These are phyloP conservation scores for Rutidosis leptorrhynchoides DNA, from an alignment of 129 eudicot genomes.

Conservation along the genomic window DNA sequence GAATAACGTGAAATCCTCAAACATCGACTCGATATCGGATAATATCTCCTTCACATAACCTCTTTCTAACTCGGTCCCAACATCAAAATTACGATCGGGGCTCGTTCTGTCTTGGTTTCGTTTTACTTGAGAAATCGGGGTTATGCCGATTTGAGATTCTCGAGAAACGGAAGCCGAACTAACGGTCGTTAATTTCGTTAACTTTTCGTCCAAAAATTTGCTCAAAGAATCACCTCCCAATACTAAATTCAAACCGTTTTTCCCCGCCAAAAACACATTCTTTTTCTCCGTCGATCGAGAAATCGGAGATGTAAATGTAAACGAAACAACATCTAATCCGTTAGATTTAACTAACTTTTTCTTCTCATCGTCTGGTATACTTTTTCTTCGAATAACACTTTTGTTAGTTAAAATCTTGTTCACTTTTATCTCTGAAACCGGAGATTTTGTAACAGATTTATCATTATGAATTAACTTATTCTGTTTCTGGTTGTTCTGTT, in stretches of 20 bases:
- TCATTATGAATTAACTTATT: conserved; percentile 43
- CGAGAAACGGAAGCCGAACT: conserved; percentile 38
- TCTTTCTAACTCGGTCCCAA: conserved; percentile 44
- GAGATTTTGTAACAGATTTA: conserved; percentile 42
- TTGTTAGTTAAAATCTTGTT: conserved; percentile 30
- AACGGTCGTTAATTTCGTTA: conserved; percentile 48
- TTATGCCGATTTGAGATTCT: conserved; percentile 28
- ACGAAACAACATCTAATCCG: conserved; percentile 78
- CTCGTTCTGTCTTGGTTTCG: conserved; percentile 16
- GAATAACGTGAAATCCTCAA: conserved; percentile 56
- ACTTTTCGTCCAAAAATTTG: conserved; percentile 56
- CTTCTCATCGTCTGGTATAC: conserved; percentile 45
- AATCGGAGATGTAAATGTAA: conserved; percentile 82
- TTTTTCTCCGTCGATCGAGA: conserved; percentile 38
- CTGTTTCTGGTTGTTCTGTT: conserved; percentile 87
- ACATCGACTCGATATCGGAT: conserved; percentile 50
- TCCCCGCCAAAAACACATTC: conserved; percentile 29
- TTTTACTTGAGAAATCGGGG: conserved; percentile 25
- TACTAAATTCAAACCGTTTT: conserved; percentile 21
- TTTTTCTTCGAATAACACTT: conserved; percentile 34
- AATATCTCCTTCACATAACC: conserved; percentile 53
- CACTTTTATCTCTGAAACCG: conserved; percentile 37
- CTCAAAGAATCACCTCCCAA: conserved; percentile 68
- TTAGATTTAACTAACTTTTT: conserved; percentile 41
- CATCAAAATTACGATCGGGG: conserved; percentile 30